Evolutionary conservation across 352 stramenopile species (phyloP).

Genomic region (Paralagenidium karlingii): DNA sequence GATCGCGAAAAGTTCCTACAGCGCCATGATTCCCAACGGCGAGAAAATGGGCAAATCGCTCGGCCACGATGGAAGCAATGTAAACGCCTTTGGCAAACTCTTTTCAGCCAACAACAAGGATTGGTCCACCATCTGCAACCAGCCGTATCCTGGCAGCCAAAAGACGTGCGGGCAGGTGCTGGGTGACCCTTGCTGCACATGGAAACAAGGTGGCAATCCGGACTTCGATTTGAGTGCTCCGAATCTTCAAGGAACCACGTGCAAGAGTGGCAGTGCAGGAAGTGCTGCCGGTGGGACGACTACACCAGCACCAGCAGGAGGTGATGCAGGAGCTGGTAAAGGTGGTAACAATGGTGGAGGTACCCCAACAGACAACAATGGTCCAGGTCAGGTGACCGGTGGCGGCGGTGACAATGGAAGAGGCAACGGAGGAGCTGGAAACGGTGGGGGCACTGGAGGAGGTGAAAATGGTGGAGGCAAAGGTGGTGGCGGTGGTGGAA

Average conservation of each 20-base stretch:
- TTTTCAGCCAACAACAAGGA: slow-evolving; percentile 14
- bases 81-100: slow-evolving; percentile 21
- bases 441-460: neutral
- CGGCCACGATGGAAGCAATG: slow-evolving; percentile 19
- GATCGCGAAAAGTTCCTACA: too few species aligned
- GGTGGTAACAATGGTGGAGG: too few species aligned
- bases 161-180: slow-evolving; percentile 21
- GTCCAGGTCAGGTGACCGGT: too few species aligned
- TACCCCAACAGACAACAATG: too few species aligned
- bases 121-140: slow-evolving; percentile 21
- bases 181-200: slow-evolving; percentile 16
- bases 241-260: slow-evolving; percentile 17
- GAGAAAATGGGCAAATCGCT: slow-evolving; percentile 15
- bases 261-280: too few species aligned
- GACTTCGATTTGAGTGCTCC: slow-evolving; percentile 18
- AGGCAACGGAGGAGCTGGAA: neutral
- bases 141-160: slow-evolving; percentile 16
- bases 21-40: slow-evolving; percentile 26
- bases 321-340: too few species aligned
- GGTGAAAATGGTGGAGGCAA: neutral
- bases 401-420: too few species aligned
- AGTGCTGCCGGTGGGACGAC: too few species aligned
- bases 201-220: slow-evolving; percentile 14
- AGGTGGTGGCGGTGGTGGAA: neutral
- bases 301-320: too few species aligned